Base-by-base conservation (phyloP, 2,329 filamentous ascomycete genomes). In the Alternaria infectoria region DNA sequence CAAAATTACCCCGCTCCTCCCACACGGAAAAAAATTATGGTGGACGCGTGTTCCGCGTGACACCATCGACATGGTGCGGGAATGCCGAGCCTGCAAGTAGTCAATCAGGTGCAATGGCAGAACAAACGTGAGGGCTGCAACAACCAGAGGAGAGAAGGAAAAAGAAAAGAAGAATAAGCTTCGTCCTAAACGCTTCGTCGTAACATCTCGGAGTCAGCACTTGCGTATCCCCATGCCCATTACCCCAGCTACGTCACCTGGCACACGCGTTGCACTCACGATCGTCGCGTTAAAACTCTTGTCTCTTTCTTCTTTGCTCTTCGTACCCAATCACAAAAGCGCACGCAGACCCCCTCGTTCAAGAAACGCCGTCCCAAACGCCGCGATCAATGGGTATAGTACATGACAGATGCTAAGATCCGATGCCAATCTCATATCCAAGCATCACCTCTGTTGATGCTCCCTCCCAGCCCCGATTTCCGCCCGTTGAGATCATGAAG, bases 381-480 rank as follows among this genome's bases (percentile, higher is more conserved):
- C 70, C 70, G 59, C 49, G 45, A 64, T 57, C 68, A 52, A 51
- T 63, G 57, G 57, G 74, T 77, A 77, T 76, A 74, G 61, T 63
- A 60, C 17, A 52, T 51, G 71, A 67, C 59, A 79, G 7, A 51
- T 51, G 71, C 68, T 63, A 79, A 9, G 69, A 61, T 21, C 72
- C 73, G 65, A 87, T 83, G 10, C 83, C 83, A 70, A 99, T 97
- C 82, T 99, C 96, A 80, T 99, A 99, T 15, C 96, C 96, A 58
- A 99, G 88, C 64, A 99, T 79, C 0, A 96, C 93, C 82, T 99
- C 96, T 0, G 96, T 98, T 36, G 87, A 90, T 19, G 87, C 89
- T 1, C 96, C 96, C 79, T 98, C 96, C 96, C 96, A 99, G 1
- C 96, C 96, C 66, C 96, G 84, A 66, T 96, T 98, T 0, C 96